Base-by-base conservation (phyloP, 306 rosid genomes). In the Quercus parvula region DNA sequence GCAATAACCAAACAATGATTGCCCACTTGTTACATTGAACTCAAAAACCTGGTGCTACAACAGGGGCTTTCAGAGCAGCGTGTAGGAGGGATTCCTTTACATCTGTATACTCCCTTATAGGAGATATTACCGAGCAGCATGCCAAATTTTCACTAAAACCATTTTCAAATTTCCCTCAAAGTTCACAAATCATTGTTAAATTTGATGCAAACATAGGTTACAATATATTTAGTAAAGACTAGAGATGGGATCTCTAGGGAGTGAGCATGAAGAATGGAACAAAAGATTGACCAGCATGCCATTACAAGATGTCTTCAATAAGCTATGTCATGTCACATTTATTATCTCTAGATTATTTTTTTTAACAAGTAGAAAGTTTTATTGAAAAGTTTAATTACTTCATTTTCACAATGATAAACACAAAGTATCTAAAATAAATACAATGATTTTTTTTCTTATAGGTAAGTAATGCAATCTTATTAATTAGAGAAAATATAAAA, bases 61-160 rank as follows among this genome's bases (percentile, higher is more conserved):
- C 81, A 12, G 99, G 98, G 78, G 98, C 99, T 78, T 95, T 95
- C 81, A 96, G 82, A 64, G 99, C 98, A 74, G 99, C 98, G 0
- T 77, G 99, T 35, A 95, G 93, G 51, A 95, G 97, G 77, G 98
- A 92, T 82, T 91, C 99, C 10, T 92, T 92, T 59, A 97, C 97
- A 86, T 95, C 99, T 13, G 98, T 92, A 74, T 95, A 95, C 89
- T 95, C 98, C 91, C 8, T 35, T 5, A 35, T 35, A 35, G 41
- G 41, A 35, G 41, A 35, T 5, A 35, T 35, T 35, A 1, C 41
- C 41, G 41, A 5, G 41, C 41, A 35, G 41, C 8, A 5, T 35
- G 41, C 11, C 20, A 56, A 70, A 10, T 7, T 56, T 77, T 17
- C 38, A 33, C 19, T 33, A 11, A 28, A 38, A 38, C 46, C 12